Conservation (phyloP, 1,284 basidiomycete species). For the Malassezia dermatis region DNA sequence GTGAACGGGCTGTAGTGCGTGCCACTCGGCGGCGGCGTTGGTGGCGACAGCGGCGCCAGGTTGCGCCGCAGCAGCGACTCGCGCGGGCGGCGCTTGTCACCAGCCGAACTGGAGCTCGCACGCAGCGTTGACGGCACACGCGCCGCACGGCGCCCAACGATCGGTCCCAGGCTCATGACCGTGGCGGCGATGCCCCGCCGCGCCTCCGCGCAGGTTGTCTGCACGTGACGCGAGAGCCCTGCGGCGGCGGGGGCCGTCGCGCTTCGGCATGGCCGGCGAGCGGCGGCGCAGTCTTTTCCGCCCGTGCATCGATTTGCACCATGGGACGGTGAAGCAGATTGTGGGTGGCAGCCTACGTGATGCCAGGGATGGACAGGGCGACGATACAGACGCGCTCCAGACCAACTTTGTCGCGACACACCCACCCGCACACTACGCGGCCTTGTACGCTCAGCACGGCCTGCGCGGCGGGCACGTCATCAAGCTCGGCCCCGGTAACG, state of each 20-base stretch:
- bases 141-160: neutral
- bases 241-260: neutral
- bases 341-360: slow-evolving; percentile 77
- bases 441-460: slow-evolving; percentile 61
- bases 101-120: neutral
- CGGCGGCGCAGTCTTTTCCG: slow-evolving; percentile 56
- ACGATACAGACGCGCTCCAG: slow-evolving; percentile 52
- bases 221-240: neutral
- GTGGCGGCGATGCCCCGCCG: neutral
- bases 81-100: slow-evolving; percentile 13
- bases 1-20: slow-evolving; percentile 28
- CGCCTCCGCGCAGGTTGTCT: neutral
- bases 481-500: slow-evolving; percentile 81
- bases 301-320: slow-evolving; percentile 92
- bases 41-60: slow-evolving; percentile 32
- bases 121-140: slow-evolving; percentile 4
- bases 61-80: slow-evolving; percentile 18
- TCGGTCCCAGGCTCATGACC: neutral
- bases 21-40: slow-evolving; percentile 22
- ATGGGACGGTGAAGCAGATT: slow-evolving; percentile 76
- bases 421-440: slow-evolving; percentile 68
- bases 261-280: neutral
- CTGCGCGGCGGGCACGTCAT: slow-evolving; percentile 88
- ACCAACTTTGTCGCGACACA: slow-evolving; percentile 89
- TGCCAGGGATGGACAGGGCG: slow-evolving; percentile 6